phyloP scores from a whole-genome alignment of 192 early-diverging fungal species.

The Obelidium mucronatum region DNA sequence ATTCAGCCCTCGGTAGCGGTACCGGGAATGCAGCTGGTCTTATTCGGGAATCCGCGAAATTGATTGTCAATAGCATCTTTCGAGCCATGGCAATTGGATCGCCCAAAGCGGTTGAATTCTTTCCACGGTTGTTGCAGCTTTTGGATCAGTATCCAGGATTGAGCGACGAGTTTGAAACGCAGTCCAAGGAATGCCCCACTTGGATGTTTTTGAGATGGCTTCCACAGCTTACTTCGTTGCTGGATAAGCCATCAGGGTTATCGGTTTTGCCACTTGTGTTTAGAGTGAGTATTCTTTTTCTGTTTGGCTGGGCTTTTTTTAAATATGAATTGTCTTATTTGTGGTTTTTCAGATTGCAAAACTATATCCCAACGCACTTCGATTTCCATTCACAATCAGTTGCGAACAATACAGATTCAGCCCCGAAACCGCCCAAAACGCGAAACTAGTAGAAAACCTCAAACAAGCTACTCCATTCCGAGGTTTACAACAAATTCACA shows the following conservation, averaged over 20 bases:
- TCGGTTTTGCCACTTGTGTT: conserved; percentile 59
- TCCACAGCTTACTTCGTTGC: conserved; percentile 73
- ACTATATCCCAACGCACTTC: conserved; percentile 69
- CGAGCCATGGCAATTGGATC: conserved; percentile 62
- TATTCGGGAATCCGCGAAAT: conserved; percentile 12
- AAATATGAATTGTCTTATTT: background rate
- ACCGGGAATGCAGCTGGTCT: background rate
- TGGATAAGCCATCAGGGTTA: conserved; percentile 64
- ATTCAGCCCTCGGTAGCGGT: background rate
- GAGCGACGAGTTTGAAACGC: conserved; percentile 51
- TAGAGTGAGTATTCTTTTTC: conserved; percentile 39
- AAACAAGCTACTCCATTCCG: conserved; percentile 46
- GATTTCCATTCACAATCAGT: conserved; percentile 75
- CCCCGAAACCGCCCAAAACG: conserved; percentile 7
- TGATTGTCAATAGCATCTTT: conserved; percentile 59
- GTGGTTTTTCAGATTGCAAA: conserved; percentile 57
- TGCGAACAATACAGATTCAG: conserved; percentile 70
- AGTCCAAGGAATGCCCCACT: conserved; percentile 38
- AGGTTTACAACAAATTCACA: conserved; percentile 63
- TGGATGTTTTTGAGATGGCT: conserved; percentile 82
- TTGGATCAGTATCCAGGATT: conserved; percentile 51
- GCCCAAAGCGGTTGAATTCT: conserved; percentile 64
- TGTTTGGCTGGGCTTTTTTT: background rate
- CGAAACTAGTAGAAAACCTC: conserved; percentile 44
- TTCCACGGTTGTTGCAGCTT: conserved; percentile 75